Evolutionary conservation across 257 asterid genomes (phyloP), one percentile per base, ranked within the genome.

Genomic region (Solanum tarijense): DNA sequence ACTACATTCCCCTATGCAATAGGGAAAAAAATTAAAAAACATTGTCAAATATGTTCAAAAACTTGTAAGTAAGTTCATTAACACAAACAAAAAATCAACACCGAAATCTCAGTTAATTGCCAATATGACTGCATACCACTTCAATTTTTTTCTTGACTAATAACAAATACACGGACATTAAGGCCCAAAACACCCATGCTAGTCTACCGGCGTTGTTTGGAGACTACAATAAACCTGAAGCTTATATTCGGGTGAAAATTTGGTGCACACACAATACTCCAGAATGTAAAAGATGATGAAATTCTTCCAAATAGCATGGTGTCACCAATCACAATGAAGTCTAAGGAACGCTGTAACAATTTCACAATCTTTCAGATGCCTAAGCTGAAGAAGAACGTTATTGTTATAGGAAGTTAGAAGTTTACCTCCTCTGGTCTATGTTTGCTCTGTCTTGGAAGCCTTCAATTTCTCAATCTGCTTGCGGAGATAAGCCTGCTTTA

Each of bases 401-500:
- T 41, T 25, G 39, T 41, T 14, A 79, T 43, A 27, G 39, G 65
- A 79, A 79, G 11, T 73, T 34, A 39, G 76, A 39, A 27, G 32
- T 43, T 38, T 41, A 88, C 86, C 90, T 87, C 85, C 89, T 86
- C 27, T 34, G 35, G 39, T 79, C 93, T 91, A 91, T 84, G 93
- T 88, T 89, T 95, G 93, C 86, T 92, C 95, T 11, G 91, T 84
- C 90, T 93, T 94, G 88, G 98, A 91, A 88, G 98, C 96, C 92
- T 94, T 96, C 92, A 94, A 90, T 89, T 95, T 97, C 91, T 96
- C 98, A 43, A 96, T 93, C 89, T 95, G 98, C 91, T 96, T 97
- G 85, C 90, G 90, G 78, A 96, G 95, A 92, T 97, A 97, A 29
- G 99, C 96, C 91, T 93, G 98, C 94, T 96, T 97, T 88, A 96